Conservation (phyloP, 352 stramenopile species). For the Phytophthora sp. region DNA sequence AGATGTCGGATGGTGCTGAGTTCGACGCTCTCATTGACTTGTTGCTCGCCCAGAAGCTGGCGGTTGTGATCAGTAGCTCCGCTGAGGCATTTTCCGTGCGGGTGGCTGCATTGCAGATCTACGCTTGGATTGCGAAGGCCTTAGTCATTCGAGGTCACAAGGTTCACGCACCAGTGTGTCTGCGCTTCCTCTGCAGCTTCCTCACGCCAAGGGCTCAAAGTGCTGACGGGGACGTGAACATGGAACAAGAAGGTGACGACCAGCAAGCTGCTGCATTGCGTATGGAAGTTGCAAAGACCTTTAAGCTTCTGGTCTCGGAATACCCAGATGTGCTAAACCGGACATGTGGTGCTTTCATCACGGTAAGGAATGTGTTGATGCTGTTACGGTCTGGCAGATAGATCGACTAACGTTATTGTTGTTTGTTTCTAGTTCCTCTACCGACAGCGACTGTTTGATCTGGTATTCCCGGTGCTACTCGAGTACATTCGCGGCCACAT, state of each 20-base stretch:
- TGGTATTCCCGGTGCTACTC: constrained; percentile 75
- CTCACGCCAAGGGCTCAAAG: constrained; percentile 41
- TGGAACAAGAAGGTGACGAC: constrained; percentile 34
- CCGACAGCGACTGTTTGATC: constrained; percentile 79
- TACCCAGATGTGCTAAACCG: constrained; percentile 83
- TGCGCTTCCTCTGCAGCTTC: constrained; percentile 78
- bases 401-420: not conserved
- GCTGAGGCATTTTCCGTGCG: constrained; percentile 48
- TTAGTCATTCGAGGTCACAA: constrained; percentile 82
- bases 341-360: constrained; percentile 84
- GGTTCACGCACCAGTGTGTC: constrained; percentile 64
- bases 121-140: constrained; percentile 85
- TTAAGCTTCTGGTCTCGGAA: constrained; percentile 82
- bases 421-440: constrained; percentile 73
- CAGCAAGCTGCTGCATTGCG: constrained; percentile 43
- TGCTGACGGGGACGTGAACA: constrained; percentile 33
- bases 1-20: constrained; percentile 82
- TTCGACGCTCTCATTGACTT: constrained; percentile 79
- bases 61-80: constrained; percentile 55
- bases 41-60: constrained; percentile 73
- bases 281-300: constrained; percentile 82
- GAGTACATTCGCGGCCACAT: constrained; percentile 62
- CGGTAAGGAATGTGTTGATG: constrained; percentile 44
- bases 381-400: not conserved
- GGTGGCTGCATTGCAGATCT: constrained; percentile 79